Evolutionary conservation across 2,329 filamentous ascomycete genomes (phyloP).

Genomic region (Colletotrichum magnum): DNA sequence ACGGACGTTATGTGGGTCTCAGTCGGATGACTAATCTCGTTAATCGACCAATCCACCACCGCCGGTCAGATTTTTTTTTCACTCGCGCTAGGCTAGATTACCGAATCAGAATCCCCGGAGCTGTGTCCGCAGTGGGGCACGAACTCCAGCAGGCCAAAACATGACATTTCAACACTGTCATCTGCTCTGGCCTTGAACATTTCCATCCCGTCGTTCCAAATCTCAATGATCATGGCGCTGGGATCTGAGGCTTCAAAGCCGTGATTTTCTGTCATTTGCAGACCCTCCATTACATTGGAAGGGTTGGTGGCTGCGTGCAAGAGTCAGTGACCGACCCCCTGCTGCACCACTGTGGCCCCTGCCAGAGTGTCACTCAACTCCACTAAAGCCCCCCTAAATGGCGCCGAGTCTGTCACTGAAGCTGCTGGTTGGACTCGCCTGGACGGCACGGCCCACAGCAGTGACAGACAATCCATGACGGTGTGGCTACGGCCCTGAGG

Average conservation of each 20-base stretch:
- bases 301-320: too few relatives aligned
- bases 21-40: conserved; percentile 29
- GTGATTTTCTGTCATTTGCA: too few relatives aligned
- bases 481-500: conserved; percentile 21
- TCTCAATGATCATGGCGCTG: too few relatives aligned
- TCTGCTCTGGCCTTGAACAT: background rate
- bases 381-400: background rate
- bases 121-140: conserved; percentile 18
- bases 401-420: conserved; percentile 9
- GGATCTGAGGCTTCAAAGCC: too few relatives aligned
- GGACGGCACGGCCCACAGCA: conserved; percentile 6
- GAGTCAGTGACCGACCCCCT: too few relatives aligned
- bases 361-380: too few relatives aligned
- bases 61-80: conserved; percentile 32
- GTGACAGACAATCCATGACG: conserved; percentile 15
- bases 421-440: conserved; percentile 10
- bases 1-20: background rate
- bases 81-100: conserved; percentile 14
- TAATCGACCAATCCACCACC: conserved; percentile 28
- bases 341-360: background rate
- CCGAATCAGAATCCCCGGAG: conserved; percentile 13
- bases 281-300: too few relatives aligned
- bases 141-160: conserved; percentile 10
- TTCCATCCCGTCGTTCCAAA: too few relatives aligned
- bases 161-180: conserved; percentile 18